A percentile compares a stretch with the other conserved stretches of the same genome.
These are phyloP conservation scores for Baorangia bicolor DNA, from an alignment of 768 basidiomycete genomes.

Conservation along the genomic window DNA sequence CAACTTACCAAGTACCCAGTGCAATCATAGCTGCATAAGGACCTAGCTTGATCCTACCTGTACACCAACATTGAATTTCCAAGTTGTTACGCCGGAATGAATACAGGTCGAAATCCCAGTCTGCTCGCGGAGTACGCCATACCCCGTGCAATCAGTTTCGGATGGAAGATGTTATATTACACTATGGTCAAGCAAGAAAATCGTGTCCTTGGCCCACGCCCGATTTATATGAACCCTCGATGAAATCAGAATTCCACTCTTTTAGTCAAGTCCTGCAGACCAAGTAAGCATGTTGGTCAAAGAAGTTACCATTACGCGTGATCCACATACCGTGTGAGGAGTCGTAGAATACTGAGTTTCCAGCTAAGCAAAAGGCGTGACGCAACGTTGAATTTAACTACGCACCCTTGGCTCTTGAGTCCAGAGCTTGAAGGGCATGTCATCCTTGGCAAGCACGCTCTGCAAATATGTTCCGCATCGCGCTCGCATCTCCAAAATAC, in stretches of 20 bases:
- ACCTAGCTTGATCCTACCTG: no score
- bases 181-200: no score
- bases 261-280: background rate
- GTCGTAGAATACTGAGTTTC: constrained; percentile 1
- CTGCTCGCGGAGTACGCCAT: background rate
- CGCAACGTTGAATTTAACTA: background rate
- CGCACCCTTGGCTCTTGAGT: constrained; percentile 7
- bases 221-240: background rate
- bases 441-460: background rate
- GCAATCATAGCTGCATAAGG: no score
- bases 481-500: background rate
- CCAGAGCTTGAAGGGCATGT: background rate
- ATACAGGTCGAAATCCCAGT: background rate
- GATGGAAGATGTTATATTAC: no score
- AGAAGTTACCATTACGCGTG: background rate
- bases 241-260: background rate
- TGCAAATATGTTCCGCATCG: background rate
- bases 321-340: background rate
- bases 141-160: background rate
- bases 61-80: no score
- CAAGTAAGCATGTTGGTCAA: background rate
- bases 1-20: no score
- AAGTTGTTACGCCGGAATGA: no score
- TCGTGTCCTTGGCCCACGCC: background rate
- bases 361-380: background rate